Evolutionary conservation across 306 rosid genomes (phyloP).

Genomic region (Astragalus membranaceus): DNA sequence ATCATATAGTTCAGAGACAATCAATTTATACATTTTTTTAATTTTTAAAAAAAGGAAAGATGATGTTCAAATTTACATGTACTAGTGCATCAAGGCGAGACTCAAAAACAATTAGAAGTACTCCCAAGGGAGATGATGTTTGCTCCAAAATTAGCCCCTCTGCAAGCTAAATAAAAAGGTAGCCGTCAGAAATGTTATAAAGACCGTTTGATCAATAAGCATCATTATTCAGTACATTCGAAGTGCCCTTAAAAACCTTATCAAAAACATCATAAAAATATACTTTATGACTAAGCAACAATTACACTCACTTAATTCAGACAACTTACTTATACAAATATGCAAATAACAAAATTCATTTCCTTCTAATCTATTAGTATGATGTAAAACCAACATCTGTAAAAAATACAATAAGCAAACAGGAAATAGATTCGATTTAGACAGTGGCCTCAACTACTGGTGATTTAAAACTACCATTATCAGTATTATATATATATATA

Average conservation of each 20-base stretch:
- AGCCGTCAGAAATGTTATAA: constrained; percentile 22
- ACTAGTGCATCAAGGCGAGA: constrained; percentile 97
- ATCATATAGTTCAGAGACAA: too few species aligned
- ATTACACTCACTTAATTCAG: background rate
- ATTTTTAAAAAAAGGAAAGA: too few species aligned
- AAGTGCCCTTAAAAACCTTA: constrained; percentile 1
- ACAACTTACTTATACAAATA: background rate
- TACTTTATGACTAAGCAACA: constrained; percentile 1
- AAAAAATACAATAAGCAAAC: background rate
- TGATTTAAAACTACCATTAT: constrained; percentile 8
- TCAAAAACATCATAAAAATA: background rate
- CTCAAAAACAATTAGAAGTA: constrained; percentile 88
- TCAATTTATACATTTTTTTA: too few species aligned
- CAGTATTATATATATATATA: background rate
- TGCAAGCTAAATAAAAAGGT: constrained; percentile 58
- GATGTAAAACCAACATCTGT: constrained; percentile 1
- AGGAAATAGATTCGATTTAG: background rate
- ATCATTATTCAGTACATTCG: background rate
- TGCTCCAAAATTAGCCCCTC: constrained; percentile 91
- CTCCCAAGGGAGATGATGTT: constrained; percentile 92
- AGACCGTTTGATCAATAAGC: constrained; percentile 13
- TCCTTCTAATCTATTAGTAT: background rate
- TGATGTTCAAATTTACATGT: constrained; percentile 85
- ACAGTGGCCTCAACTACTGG: background rate
- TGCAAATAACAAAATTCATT: too few species aligned